A percentile compares a stretch with the other conserved stretches of the same genome.
Evolutionary conservation across 2,329 filamentous ascomycete species (phyloP).

Genomic region (Ophiosphaerella korrae): DNA sequence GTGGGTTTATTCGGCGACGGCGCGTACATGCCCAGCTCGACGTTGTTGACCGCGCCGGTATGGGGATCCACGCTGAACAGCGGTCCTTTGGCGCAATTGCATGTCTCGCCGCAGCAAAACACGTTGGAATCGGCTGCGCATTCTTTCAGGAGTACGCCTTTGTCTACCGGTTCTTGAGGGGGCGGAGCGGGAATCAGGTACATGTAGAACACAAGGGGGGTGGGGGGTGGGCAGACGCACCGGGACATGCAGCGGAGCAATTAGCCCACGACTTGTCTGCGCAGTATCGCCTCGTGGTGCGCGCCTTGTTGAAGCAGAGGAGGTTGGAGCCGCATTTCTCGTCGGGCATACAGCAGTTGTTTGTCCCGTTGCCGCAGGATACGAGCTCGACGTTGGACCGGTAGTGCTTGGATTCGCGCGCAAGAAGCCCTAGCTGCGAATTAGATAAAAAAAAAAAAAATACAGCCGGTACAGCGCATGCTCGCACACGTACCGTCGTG

Average conservation of each 20-base stretch:
- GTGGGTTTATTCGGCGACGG: too few relatives aligned
- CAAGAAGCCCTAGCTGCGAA: neutral
- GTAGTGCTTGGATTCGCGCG: conserved; percentile 4
- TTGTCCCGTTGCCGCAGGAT: conserved; percentile 6
- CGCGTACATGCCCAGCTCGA: too few relatives aligned
- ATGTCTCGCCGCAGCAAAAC: too few relatives aligned
- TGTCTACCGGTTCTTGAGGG: too few relatives aligned
- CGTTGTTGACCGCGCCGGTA: too few relatives aligned
- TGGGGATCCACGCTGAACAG: too few relatives aligned
- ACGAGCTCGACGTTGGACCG: neutral
- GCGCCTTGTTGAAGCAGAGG: neutral
- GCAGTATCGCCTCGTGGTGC: conserved; percentile 5
- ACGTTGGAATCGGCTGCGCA: neutral
- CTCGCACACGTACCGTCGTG: too few relatives aligned
- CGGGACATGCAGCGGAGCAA: conserved; percentile 6
- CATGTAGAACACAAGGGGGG: too few relatives aligned
- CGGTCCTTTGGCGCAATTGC: too few relatives aligned
- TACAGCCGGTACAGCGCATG: too few relatives aligned
- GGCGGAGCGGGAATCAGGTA: too few relatives aligned
- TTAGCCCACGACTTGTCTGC: neutral
- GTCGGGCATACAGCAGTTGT: conserved; percentile 8
- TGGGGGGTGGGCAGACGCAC: neutral
- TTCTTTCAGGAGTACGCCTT: neutral
- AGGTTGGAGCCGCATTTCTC: conserved; percentile 12
- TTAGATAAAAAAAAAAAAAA: too few relatives aligned